phyloP scores from a whole-genome alignment of 148 eudicot genomes.

The Tetragonia tetragonoides region DNA sequence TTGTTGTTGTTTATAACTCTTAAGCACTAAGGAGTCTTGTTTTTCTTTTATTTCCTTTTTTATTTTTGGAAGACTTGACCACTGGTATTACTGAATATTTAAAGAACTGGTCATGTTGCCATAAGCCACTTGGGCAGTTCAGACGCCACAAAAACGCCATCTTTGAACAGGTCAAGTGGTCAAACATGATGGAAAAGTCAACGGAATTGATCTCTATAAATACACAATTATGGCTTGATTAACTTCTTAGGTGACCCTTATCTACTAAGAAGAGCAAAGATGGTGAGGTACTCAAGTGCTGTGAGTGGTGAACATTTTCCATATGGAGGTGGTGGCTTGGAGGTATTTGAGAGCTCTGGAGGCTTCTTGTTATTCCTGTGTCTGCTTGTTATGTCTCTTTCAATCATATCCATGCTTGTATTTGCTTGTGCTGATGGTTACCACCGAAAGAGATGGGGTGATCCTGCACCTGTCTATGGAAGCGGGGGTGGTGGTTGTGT shows the following conservation, averaged over 20 bases:
- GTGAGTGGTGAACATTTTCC: background rate
- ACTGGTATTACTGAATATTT: background rate
- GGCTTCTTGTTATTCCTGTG: constrained; percentile 11
- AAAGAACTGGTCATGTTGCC: background rate
- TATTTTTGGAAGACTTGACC: background rate
- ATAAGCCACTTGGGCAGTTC: no score
- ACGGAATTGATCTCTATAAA: background rate
- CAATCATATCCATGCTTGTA: constrained; percentile 22
- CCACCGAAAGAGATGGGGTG: background rate
- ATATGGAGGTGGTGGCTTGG: background rate
- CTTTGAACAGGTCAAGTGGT: background rate
- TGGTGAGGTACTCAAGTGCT: constrained; percentile 8
- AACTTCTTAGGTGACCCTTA: background rate
- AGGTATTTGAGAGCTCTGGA: background rate
- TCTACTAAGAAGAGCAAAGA: background rate
- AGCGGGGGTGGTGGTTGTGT: background rate
- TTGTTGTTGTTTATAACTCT: no score
- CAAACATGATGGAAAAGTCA: background rate
- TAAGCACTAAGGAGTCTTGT: background rate
- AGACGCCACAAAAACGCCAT: background rate
- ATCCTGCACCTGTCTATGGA: background rate
- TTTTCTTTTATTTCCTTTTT: background rate
- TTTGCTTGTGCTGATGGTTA: constrained; percentile 20
- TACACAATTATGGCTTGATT: background rate
- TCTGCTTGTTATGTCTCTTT: constrained; percentile 12